These are phyloP conservation scores for Floccularia luteovirens DNA, from an alignment of 768 basidiomycete species.

Conservation along the genomic window DNA sequence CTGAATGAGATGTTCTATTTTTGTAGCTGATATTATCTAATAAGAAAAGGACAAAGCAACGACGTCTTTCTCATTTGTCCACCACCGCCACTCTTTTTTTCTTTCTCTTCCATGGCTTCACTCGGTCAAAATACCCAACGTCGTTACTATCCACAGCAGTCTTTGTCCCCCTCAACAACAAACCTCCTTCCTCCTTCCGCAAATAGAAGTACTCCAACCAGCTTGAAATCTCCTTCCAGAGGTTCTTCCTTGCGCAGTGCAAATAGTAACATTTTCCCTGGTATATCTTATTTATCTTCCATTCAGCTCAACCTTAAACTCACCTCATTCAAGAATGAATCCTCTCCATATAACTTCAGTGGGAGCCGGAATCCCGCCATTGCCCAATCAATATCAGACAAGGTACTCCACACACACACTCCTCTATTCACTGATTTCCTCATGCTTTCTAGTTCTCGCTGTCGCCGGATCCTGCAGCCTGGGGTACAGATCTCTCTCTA, in stretches of 20 bases:
- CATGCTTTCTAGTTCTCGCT: constrained; percentile 54
- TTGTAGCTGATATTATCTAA: too few relatives aligned
- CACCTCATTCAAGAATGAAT: constrained; percentile 23
- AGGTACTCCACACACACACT: constrained; percentile 23
- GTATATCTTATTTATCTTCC: constrained; percentile 20
- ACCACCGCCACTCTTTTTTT: constrained; percentile 12
- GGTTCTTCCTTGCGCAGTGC: constrained; percentile 23
- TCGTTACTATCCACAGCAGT: constrained; percentile 29
- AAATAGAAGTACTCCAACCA: background rate
- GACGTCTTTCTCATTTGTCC: constrained; percentile 8
- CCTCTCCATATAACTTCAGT: constrained; percentile 27
- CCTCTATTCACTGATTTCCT: constrained; percentile 1
- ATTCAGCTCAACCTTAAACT: constrained; percentile 1
- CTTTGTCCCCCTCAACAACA: constrained; percentile 40
- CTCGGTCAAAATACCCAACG: constrained; percentile 29
- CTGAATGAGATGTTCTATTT: too few relatives aligned
- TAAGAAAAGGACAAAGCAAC: constrained; percentile 3
- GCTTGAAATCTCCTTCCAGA: constrained; percentile 1
- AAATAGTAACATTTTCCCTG: constrained; percentile 31
- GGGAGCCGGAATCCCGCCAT: constrained; percentile 17
- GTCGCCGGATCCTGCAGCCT: constrained; percentile 62
- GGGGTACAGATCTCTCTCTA: constrained; percentile 62
- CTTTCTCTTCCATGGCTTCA: constrained; percentile 18
- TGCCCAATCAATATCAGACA: constrained; percentile 48
- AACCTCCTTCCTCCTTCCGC: constrained; percentile 34